Evolutionary conservation across 2,329 filamentous ascomycete genomes (phyloP).

Genomic region (Trichoderma oligosporum): DNA sequence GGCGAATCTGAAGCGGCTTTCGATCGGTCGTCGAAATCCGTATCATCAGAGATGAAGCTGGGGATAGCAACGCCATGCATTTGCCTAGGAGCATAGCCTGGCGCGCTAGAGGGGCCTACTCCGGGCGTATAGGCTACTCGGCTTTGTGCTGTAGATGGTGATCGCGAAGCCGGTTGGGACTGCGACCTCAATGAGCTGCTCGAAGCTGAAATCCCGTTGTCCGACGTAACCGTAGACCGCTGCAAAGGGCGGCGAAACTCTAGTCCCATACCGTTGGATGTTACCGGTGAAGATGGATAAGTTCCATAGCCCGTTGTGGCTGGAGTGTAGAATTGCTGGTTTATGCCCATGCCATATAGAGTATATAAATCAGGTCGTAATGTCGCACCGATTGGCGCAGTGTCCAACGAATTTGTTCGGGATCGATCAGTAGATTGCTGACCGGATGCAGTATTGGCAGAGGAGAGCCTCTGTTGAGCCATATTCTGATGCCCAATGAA

Average conservation of each 20-base stretch:
- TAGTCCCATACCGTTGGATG: constrained; percentile 39
- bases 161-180: constrained; percentile 60
- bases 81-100: constrained; percentile 37
- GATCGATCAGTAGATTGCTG: constrained; percentile 45
- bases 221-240: constrained; percentile 48
- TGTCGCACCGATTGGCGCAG: constrained; percentile 56
- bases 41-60: constrained; percentile 55
- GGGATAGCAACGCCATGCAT: constrained; percentile 49
- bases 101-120: constrained; percentile 37
- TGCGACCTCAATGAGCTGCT: constrained; percentile 60
- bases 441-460: constrained; percentile 26
- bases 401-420: constrained; percentile 62
- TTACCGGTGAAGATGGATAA: constrained; percentile 55
- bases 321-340: constrained; percentile 47
- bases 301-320: constrained; percentile 44
- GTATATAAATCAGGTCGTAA: constrained; percentile 55
- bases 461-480: constrained; percentile 33
- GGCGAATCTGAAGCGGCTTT: constrained; percentile 44
- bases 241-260: constrained; percentile 58
- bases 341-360: constrained; percentile 43
- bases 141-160: constrained; percentile 32
- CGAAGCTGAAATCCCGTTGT: constrained; percentile 45
- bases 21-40: constrained; percentile 45
- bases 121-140: constrained; percentile 27
- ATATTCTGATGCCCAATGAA: constrained; percentile 37